Base-by-base conservation (phyloP, 2,329 filamentous ascomycete genomes). In the Fusarium euwallaceae region DNA sequence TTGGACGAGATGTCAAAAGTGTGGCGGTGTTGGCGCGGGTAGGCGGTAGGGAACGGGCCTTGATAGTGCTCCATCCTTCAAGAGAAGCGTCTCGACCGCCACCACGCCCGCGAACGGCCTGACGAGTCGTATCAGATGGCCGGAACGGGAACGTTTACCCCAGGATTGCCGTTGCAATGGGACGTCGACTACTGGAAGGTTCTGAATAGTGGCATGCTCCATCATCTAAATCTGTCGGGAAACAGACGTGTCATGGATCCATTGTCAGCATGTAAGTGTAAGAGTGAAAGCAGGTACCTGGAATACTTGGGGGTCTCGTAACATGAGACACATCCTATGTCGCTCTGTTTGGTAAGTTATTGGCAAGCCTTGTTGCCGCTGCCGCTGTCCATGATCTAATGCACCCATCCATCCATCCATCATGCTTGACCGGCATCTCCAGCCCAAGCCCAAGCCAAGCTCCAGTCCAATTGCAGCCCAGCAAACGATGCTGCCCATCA, bases 161-260 rank as follows among this genome's bases (percentile, higher is more conserved):
- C 72, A 78, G 76, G 76, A 75, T 77, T 78, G 62, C 61, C 70
- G 64, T 55, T 77, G 71, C 68, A 71, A 67, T 66, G 37, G 62
- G 70, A 68, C 65, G 62, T 59, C 60, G 45, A 61, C 39, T 37
- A 66, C 32, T 62, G 58, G 63, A 58, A 66, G 61, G 56, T 56
- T 74, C 65, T 56, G 71, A 70, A 72, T 72, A 70, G 69, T 71
- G 61, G 69, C 67, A 71, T 71, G 58, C 67, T 55, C 29, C 22
- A 37, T 34, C 55, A 51, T 51, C 41, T 45, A 45, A 45, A 45
- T 24, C 41, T 45, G 41, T 45, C 16, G 16, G 45, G 45, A 51
- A 51, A 51, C 45, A 14, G 45, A 27, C 14, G 45, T 51, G 45
- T 51, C 24, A 51, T 51, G 45, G 45, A 45, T 45, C 41, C 41